Evolutionary conservation across 805 yeast species (phyloP).

Genomic region (Yarrowia osloensis): DNA sequence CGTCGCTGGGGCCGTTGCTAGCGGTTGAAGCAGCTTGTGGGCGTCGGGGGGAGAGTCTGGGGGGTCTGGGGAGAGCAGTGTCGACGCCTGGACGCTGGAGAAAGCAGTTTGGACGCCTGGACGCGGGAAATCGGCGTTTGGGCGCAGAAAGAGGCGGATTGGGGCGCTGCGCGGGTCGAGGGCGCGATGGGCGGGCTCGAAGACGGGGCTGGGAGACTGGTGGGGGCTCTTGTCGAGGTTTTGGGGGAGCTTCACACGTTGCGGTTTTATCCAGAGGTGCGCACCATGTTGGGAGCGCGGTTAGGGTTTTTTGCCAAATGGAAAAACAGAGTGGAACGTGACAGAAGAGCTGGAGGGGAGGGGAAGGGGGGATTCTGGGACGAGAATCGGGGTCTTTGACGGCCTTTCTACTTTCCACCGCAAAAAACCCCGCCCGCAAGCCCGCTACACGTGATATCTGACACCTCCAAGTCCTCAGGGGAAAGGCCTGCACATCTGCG

Average conservation of each 20-base stretch:
- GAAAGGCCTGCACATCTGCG: neutral
- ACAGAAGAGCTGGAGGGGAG: neutral
- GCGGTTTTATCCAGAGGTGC: conserved; percentile 17
- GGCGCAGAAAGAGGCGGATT: conserved; percentile 4
- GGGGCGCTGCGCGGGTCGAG: conserved; percentile 2
- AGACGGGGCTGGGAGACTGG: neutral
- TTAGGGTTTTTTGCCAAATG: conserved; percentile 29
- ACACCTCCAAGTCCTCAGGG: neutral
- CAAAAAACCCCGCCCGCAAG: too few relatives aligned
- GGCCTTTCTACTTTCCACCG: too few relatives aligned
- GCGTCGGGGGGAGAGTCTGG: too few relatives aligned
- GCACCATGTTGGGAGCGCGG: conserved; percentile 27
- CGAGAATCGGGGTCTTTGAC: too few relatives aligned
- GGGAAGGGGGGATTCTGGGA: neutral
- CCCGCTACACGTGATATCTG: neutral
- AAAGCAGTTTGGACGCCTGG: neutral
- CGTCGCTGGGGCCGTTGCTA: neutral
- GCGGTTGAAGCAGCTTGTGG: neutral
- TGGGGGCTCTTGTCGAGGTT: conserved; percentile 11
- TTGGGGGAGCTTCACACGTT: conserved; percentile 26
- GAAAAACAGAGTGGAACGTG: conserved; percentile 28
- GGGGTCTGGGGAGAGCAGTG: neutral
- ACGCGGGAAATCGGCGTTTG: neutral
- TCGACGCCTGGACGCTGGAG: too few relatives aligned
- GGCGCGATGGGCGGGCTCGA: neutral